These are phyloP conservation scores for Calonectria honghensis DNA, from an alignment of 2,329 filamentous ascomycete species.

Conservation along the genomic window DNA sequence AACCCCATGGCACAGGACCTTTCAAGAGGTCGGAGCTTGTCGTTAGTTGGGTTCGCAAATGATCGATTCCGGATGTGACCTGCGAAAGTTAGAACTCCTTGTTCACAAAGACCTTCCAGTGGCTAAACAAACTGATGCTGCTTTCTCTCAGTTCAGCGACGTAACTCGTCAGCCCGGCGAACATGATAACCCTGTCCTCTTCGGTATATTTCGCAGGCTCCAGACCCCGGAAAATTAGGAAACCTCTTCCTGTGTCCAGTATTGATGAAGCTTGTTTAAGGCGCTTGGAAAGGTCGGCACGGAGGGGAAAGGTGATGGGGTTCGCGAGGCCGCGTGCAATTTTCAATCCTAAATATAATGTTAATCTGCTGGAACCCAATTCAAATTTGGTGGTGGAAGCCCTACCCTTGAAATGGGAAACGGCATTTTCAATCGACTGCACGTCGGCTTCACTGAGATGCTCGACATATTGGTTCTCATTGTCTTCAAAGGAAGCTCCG, in stretches of 20 bases:
- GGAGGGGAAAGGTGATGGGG: neutral
- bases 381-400: neutral
- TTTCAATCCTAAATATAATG: neutral
- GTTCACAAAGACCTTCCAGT: neutral
- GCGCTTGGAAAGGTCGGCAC: neutral
- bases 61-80: neutral
- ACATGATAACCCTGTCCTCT: slow-evolving; percentile 3
- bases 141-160: slow-evolving; percentile 1
- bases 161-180: neutral
- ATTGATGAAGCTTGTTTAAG: neutral
- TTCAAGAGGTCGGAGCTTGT: slow-evolving; percentile 6
- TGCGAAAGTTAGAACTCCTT: neutral
- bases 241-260: neutral
- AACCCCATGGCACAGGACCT: neutral
- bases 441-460: neutral
- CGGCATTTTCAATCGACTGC: neutral
- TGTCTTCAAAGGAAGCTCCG: neutral
- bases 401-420: neutral
- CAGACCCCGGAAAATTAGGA: neutral
- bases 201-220: neutral
- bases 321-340: neutral
- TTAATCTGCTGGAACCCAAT: neutral
- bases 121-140: neutral
- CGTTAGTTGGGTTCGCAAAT: neutral
- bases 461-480: neutral